Evolutionary conservation across 768 basidiomycete genomes (phyloP), one percentile per base, ranked within the genome.

Genomic region (Suillus brevipes): DNA sequence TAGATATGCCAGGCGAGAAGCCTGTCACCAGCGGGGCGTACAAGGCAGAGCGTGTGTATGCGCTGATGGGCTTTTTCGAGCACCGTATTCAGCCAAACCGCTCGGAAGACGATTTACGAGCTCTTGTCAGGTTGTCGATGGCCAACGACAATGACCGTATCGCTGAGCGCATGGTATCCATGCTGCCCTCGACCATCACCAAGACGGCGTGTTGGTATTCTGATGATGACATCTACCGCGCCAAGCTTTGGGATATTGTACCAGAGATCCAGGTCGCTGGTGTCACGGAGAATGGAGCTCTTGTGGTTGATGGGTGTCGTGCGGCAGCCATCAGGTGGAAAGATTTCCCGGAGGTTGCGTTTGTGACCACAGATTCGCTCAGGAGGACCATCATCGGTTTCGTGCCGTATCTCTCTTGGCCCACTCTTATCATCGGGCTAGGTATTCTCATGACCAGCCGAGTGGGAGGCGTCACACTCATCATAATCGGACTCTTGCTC

Each of bases 51-150:
- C 64, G 62, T 14, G 70, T 71, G 1, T 71, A 71, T 14, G 70
- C 70, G 8, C 53, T 71, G 37, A 71, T 71, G 70, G 70, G 70
- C 12, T 71, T 71, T 49, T 71, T 71, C 38, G 65, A 71, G n/a
- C 70, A 69, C 20, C 64, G 70, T 1, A 71, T 71, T 23, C 61
- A 66, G 56, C 70, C 70, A 1, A 66, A 61, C 28, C 60, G 52
- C 8, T 38, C 55, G 1, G 70, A 71, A 34, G 61, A 60, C 4
- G 70, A 71, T 18, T 43, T 67, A 2, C 70, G 56, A 3, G 70
- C 70, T 45, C 66, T 71, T 0, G 70, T 66, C 6, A 65, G 68
- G 6, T 45, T 71, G 10, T 71, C 70, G 7, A 71, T 71, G 70
- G 70, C 70, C 36, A 71, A 71, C 53, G 70, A 71, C 52, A 71